Base-by-base conservation (phyloP, 2,329 filamentous ascomycete genomes). In the Didymella segeticola region DNA sequence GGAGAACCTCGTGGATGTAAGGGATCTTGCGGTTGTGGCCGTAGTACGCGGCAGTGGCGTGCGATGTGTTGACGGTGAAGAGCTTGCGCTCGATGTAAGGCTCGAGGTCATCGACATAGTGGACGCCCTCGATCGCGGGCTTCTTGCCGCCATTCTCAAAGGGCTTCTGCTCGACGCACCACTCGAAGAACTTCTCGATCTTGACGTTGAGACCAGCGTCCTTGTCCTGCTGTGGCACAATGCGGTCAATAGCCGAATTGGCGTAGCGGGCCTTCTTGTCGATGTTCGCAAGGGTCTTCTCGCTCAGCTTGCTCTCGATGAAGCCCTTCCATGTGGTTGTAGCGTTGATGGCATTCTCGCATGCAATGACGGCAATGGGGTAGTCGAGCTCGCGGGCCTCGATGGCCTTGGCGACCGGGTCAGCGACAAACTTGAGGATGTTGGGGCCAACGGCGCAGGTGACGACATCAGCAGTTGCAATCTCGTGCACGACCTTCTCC, bases 31-130 rank as follows among this genome's bases (percentile, higher is more conserved):
- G 85, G 79, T 92, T 84, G 83, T 96, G 90, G 49, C 93, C 93
- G 77, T 95, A 93, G 84, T 98, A 98, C 56, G 95, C 93, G 17
- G 93, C 93, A 7, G 93, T 96, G 56, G 95, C 95, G 75, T 99
- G 95, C 50, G 92, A 90, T 19, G 95, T 99, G 85, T 99, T 99
- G 84, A 99, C 93, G 19, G 95, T 99, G 83, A 93, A 99, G 62
- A 99, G 88, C 85, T 99, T 99, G 77, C 95, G 93, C 86, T 99
- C 95, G 70, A 99, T 98, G 81, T 93, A 99, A 53, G 95, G 95
- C 72, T 88, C 84, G 25, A 99, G 86, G 79, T 98, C 84, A 61
- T 91, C 87, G 55, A 98, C 95, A 86, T 91, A 97, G 80, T 96
- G 90, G 74, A 98, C 88, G 56, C 93, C 93, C 63, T 95, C 78